Percentiles rank a stretch among this genome's conserved stretches.
phyloP scores from a whole-genome alignment of 73 alveolate genomes.

The Paramecium bursaria region DNA sequence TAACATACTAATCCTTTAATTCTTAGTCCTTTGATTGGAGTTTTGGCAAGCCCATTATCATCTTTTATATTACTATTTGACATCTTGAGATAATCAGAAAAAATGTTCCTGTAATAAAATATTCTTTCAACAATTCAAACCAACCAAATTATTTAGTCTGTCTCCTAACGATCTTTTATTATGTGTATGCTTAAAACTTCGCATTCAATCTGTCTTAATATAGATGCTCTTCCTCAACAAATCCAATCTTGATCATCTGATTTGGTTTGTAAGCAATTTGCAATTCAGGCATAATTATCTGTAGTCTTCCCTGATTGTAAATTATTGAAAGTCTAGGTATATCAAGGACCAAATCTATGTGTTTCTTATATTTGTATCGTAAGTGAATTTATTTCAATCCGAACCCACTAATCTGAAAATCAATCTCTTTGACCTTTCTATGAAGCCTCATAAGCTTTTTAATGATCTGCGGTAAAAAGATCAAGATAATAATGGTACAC shows the following conservation, averaged over 20 bases:
- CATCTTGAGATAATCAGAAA: neutral
- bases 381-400: no score
- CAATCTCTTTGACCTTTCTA: no score
- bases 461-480: no score
- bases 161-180: neutral
- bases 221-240: conserved; percentile 8
- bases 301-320: conserved; percentile 23
- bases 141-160: neutral
- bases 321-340: neutral
- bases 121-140: neutral
- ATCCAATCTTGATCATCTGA: conserved; percentile 35
- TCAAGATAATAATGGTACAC: no score
- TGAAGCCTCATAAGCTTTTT: no score
- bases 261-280: conserved; percentile 1
- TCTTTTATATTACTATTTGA: neutral
- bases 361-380: conserved; percentile 47
- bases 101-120: neutral
- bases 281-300: neutral
- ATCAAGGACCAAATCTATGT: neutral
- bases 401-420: no score
- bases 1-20: neutral
- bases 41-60: neutral
- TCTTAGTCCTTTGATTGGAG: conserved; percentile 36
- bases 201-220: conserved; percentile 22
- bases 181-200: conserved; percentile 1